Evolutionary conservation across 1,139 yeast genomes (phyloP).

Genomic region (Pichia terricola): DNA sequence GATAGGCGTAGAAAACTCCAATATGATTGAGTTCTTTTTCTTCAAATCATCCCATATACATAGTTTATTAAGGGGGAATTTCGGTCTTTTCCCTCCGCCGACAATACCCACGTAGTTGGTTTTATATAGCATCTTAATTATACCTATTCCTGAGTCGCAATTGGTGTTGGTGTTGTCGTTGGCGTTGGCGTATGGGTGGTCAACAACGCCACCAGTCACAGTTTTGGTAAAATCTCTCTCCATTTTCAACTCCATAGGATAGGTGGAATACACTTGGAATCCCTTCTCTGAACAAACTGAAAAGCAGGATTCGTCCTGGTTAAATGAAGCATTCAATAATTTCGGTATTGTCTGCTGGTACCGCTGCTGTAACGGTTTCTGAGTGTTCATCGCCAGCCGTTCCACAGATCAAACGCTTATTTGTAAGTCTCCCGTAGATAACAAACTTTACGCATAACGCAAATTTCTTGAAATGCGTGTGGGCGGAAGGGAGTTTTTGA

Average conservation of each 20-base stretch:
- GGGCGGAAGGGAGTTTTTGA: too few relatives aligned
- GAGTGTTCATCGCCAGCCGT: conserved; percentile 30
- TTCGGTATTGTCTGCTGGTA: conserved; percentile 27
- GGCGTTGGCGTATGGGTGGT: too few relatives aligned
- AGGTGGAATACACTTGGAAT: conserved; percentile 77
- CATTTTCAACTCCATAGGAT: conserved; percentile 77
- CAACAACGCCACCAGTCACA: too few relatives aligned
- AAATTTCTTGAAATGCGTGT: too few relatives aligned
- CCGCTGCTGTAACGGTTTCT: conserved; percentile 24
- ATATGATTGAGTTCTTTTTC: conserved; percentile 59
- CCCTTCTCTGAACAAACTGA: conserved; percentile 78
- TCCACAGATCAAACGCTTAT: too few relatives aligned
- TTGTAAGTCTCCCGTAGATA: too few relatives aligned
- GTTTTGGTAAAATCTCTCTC: conserved; percentile 39
- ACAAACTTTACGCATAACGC: too few relatives aligned
- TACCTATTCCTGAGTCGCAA: conserved; percentile 50
- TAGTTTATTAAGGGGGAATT: conserved; percentile 65
- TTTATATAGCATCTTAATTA: conserved; percentile 73
- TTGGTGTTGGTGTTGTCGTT: not conserved
- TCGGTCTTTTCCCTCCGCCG: conserved; percentile 79
- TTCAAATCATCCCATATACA: conserved; percentile 89
- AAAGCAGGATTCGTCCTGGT: conserved; percentile 87
- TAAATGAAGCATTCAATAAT: conserved; percentile 57
- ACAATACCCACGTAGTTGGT: conserved; percentile 84
- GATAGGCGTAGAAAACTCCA: conserved; percentile 71